Evolutionary conservation across 73 alveolate genomes (phyloP), one percentile per base, ranked within the genome.

Genomic region (Halteria grandinella): DNA sequence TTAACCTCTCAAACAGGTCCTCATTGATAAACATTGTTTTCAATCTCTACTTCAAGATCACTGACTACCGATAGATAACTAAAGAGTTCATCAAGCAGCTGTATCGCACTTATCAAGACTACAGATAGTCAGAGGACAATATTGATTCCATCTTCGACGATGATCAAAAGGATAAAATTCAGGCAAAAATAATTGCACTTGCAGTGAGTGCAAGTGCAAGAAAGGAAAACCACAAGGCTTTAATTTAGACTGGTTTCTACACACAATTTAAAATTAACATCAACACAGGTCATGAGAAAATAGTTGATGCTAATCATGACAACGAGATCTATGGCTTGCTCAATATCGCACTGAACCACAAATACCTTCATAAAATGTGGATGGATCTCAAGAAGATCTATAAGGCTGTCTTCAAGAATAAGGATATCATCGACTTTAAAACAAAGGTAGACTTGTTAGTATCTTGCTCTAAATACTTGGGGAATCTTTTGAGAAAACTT

Each of bases 391-490:
- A 55, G 50, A 66, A 58, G 53, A 82, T 82, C 27, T 76, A 82
- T 40, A 73, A 72, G 37, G 32, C 36, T 45, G 91, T 86, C 39
- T 40, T 80, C 1, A 72, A 57, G 28, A 72, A 71, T 37, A 17
- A 55, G 28, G 57, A 82, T n/a, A n/a, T n/a, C 44, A 59, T 82
- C 0, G 91, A 82, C 55, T 82, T 55, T 72, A 82, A 82, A 40
- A 82, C 91, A 0, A 55, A 73, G 23, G 86, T 82, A 12, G 91
- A 82, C 39, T 55, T 82, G 29, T 82, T 82, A 34, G 54, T 78
- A n/a, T 80, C 71, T 23, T 72, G 83, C 39, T 82, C 91, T 4
- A 57, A 72, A 45, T 71, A 55, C 77, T 49, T 82, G 14, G 50
- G n/a, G n/a, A n/a, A n/a, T n/a, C n/a, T n/a, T n/a, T 28, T 15